Conservation (phyloP, 2,329 filamentous ascomycete genomes). For the Cordyceps cicadae region DNA sequence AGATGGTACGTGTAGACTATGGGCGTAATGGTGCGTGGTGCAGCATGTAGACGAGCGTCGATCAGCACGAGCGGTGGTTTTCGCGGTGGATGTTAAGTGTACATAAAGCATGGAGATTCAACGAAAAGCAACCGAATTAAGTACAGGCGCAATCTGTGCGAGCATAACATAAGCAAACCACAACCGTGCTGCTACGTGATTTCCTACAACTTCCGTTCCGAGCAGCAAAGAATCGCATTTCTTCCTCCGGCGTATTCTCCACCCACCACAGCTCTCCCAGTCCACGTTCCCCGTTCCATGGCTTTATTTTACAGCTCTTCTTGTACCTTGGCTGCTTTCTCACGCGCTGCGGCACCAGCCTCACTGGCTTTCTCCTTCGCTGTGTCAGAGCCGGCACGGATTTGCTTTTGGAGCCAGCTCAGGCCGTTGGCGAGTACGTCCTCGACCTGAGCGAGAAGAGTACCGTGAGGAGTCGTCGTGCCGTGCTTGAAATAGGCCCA, state of each 20-base stretch:
- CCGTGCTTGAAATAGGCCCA: conserved; percentile 71
- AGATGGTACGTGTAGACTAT: conserved; percentile 85
- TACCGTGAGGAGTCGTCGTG: conserved; percentile 56
- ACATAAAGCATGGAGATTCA: neutral
- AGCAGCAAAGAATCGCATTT: neutral
- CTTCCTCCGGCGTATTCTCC: neutral
- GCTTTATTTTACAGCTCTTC: conserved; percentile 40
- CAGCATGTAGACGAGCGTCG: neutral
- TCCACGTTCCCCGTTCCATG: neutral
- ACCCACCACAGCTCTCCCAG: neutral
- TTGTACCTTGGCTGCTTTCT: conserved; percentile 28
- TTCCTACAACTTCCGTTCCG: neutral
- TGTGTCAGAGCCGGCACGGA: conserved; percentile 38
- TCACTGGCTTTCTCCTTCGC: conserved; percentile 40
- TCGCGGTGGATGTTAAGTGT: neutral
- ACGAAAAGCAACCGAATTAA: conserved; percentile 3
- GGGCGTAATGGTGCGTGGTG: conserved; percentile 47
- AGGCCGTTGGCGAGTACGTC: conserved; percentile 39
- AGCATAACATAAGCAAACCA: neutral
- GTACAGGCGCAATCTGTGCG: neutral
- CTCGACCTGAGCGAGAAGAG: conserved; percentile 56
- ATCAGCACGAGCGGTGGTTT: neutral
- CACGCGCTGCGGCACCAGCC: conserved; percentile 21
- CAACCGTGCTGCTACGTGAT: conserved; percentile 7
- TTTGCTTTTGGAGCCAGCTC: conserved; percentile 44